These are phyloP conservation scores for Fusarium metavorans DNA, from an alignment of 2,329 filamentous ascomycete genomes.

Conservation along the genomic window DNA sequence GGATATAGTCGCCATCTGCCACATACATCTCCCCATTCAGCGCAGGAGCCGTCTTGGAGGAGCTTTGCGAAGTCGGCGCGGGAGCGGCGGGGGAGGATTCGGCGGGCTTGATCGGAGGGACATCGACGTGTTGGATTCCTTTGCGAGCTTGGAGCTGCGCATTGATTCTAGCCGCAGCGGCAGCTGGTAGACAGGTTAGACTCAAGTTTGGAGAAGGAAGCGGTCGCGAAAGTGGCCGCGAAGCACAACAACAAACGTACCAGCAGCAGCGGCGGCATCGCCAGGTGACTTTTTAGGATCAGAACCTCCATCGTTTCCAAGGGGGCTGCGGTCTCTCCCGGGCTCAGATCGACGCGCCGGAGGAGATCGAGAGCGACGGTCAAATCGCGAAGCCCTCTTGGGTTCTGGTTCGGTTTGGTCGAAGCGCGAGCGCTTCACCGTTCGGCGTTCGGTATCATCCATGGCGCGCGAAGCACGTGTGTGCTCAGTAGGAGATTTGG, in stretches of 20 bases:
- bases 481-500: neutral
- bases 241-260: constrained; percentile 58
- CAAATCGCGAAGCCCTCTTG: constrained; percentile 83
- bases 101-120: constrained; percentile 79
- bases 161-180: constrained; percentile 89
- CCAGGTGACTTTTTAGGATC: constrained; percentile 62
- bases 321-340: constrained; percentile 82
- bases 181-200: constrained; percentile 65
- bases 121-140: constrained; percentile 90
- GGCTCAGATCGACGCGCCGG: constrained; percentile 74
- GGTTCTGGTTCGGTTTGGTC: constrained; percentile 90
- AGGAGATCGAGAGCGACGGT: constrained; percentile 90
- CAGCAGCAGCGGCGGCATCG: constrained; percentile 83
- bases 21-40: constrained; percentile 93
- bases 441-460: constrained; percentile 81
- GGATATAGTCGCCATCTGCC: constrained; percentile 96
- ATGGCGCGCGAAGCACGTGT: constrained; percentile 51
- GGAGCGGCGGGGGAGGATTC: constrained; percentile 58
- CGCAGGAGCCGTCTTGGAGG: constrained; percentile 58
- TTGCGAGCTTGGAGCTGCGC: constrained; percentile 87
- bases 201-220: neutral
- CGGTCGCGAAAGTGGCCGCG: constrained; percentile 19
- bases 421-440: constrained; percentile 88
- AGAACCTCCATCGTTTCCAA: constrained; percentile 61
- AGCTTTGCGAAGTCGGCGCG: constrained; percentile 46